Conservation (phyloP, 2,329 filamentous ascomycete genomes). For the Stenocarpella maydis region DNA sequence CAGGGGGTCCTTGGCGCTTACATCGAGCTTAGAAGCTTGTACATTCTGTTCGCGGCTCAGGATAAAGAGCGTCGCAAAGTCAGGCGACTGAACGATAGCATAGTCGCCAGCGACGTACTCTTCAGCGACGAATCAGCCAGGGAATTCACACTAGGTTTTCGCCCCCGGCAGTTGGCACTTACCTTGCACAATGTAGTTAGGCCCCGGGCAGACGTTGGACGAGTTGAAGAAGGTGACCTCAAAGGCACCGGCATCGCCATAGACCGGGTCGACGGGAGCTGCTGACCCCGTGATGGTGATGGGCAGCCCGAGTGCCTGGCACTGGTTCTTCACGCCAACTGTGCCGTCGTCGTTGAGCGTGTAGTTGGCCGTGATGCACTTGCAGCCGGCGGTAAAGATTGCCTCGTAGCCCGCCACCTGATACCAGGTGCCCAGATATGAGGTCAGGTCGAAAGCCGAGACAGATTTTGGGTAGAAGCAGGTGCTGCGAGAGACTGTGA, state of each 20-base stretch:
- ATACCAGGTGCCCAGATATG: slow-evolving; percentile 37
- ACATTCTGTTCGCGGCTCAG: slow-evolving; percentile 37
- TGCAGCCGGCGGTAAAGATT: slow-evolving; percentile 36
- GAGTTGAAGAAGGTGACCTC: slow-evolving; percentile 35
- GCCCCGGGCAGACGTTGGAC: slow-evolving; percentile 35
- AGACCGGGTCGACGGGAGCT: slow-evolving; percentile 34
- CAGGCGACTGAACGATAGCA: slow-evolving; percentile 37
- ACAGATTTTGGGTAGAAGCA: slow-evolving; percentile 38
- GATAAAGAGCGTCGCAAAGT: slow-evolving; percentile 35
- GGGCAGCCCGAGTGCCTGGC: slow-evolving; percentile 34
- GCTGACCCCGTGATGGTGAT: slow-evolving; percentile 35
- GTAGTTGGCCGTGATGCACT: slow-evolving; percentile 37
- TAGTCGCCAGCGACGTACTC: slow-evolving; percentile 36
- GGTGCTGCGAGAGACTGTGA: slow-evolving; percentile 5
- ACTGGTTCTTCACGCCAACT: slow-evolving; percentile 36
- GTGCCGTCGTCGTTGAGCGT: slow-evolving; percentile 36
- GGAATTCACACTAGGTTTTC: not conserved
- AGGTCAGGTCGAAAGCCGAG: slow-evolving; percentile 34
- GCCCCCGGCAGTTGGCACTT: not conserved
- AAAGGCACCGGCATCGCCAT: slow-evolving; percentile 36
- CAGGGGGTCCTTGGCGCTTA: slow-evolving; percentile 28
- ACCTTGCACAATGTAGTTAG: slow-evolving; percentile 39
- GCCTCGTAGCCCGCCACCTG: slow-evolving; percentile 37
- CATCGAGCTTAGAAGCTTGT: slow-evolving; percentile 32
- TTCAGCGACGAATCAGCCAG: not conserved